phyloP scores from a whole-genome alignment of 2,329 filamentous ascomycete species.

The Alternaria gansuensis region DNA sequence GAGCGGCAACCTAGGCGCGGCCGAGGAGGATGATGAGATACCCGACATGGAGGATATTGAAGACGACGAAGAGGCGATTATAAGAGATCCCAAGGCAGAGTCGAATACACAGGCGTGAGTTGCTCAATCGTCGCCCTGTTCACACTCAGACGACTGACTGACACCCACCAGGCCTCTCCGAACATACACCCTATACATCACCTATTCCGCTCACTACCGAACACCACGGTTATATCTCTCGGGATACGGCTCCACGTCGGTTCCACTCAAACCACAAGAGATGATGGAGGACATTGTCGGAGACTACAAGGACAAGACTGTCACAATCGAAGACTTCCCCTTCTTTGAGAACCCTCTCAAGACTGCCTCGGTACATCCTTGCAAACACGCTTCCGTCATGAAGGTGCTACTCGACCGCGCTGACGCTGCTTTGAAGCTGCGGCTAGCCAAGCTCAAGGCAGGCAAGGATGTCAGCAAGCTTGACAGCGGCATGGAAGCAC shows the following conservation, averaged over 20 bases:
- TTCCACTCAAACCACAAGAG: constrained; percentile 79
- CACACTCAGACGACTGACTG: constrained; percentile 18
- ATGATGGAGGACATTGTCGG: constrained; percentile 99
- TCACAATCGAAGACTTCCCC: constrained; percentile 96
- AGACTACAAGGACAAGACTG: constrained; percentile 98
- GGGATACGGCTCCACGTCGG: constrained; percentile 81
- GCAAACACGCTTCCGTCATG: constrained; percentile 98
- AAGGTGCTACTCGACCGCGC: constrained; percentile 95
- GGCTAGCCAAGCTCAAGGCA: constrained; percentile 80
- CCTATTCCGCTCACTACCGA: constrained; percentile 95
- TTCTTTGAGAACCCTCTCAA: constrained; percentile 92
- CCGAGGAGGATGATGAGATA: constrained; percentile 79
- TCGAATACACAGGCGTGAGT: constrained; percentile 65
- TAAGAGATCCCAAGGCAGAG: constrained; percentile 66
- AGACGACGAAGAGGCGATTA: constrained; percentile 93
- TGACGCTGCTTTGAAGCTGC: constrained; percentile 88
- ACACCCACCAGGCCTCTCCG: constrained; percentile 71
- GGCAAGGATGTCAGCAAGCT: constrained; percentile 64
- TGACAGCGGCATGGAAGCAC: constrained; percentile 76
- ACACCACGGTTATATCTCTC: constrained; percentile 95
- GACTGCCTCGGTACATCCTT: constrained; percentile 96
- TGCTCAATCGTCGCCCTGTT: background rate
- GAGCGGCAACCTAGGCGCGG: constrained; percentile 82
- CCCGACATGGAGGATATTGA: constrained; percentile 99
- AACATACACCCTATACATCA: constrained; percentile 98